These are phyloP conservation scores for Yamadazyma phyllophila DNA, from an alignment of 805 yeast genomes.

Conservation along the genomic window DNA sequence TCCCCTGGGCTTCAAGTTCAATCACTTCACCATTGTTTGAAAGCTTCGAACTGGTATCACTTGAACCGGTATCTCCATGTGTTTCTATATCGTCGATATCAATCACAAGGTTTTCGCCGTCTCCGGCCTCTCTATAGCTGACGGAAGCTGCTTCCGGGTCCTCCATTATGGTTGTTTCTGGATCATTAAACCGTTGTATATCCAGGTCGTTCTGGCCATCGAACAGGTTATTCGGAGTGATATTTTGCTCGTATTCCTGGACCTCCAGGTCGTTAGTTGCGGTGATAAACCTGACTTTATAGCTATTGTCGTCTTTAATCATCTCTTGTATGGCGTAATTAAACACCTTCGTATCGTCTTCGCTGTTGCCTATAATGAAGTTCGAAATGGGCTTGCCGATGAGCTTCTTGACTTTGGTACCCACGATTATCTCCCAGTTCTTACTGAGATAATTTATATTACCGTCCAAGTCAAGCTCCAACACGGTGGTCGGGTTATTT, in stretches of 20 bases:
- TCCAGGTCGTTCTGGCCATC: slow-evolving; percentile 12
- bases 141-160: no score
- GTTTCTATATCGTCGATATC: background rate
- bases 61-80: background rate
- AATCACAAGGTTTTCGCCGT: no score
- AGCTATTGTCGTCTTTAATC: slow-evolving; percentile 72
- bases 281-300: slow-evolving; percentile 70
- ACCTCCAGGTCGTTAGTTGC: slow-evolving; percentile 32
- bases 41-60: slow-evolving; percentile 23
- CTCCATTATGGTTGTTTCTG: no score
- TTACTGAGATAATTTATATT: slow-evolving; percentile 69
- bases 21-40: slow-evolving; percentile 59
- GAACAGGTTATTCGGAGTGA: slow-evolving; percentile 23
- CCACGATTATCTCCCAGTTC: slow-evolving; percentile 78
- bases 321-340: slow-evolving; percentile 66
- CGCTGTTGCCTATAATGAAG: slow-evolving; percentile 60
- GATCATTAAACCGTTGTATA: no score
- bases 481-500: slow-evolving; percentile 68
- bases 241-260: slow-evolving; percentile 16
- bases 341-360: slow-evolving; percentile 65
- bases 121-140: no score
- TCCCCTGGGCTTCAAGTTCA: slow-evolving; percentile 92
- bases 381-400: slow-evolving; percentile 55
- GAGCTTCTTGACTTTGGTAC: slow-evolving; percentile 58
- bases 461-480: slow-evolving; percentile 82